phyloP scores from a whole-genome alignment of 257 asterid species.

The Agastache rugosa region DNA sequence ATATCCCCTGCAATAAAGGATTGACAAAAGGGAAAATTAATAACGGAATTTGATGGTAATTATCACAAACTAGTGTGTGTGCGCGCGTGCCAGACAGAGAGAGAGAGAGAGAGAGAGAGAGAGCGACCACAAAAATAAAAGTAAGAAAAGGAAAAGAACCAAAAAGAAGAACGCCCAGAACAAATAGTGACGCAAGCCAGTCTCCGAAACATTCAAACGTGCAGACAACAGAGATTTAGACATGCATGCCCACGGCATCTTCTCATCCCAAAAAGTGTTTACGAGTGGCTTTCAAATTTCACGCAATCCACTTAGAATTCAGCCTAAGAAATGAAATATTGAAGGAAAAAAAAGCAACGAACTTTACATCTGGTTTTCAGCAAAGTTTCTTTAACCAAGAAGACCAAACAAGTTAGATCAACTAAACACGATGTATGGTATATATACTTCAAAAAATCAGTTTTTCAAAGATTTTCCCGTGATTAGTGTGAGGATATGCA shows the following conservation, averaged over 20 bases:
- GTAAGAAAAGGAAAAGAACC: too few species aligned
- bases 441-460: background rate
- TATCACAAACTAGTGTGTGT: background rate
- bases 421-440: background rate
- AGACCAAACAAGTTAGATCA: background rate
- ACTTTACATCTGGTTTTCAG: background rate
- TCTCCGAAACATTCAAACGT: background rate
- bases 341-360: background rate
- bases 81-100: background rate
- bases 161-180: background rate
- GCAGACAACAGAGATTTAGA: background rate
- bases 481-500: background rate
- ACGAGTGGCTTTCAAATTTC: too few species aligned
- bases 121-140: background rate
- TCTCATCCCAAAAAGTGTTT: background rate
- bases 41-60: background rate
- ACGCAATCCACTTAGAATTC: background rate
- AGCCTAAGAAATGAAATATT: background rate
- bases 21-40: background rate
- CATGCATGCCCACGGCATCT: background rate
- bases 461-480: background rate
- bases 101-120: background rate
- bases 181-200: background rate
- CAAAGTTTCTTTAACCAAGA: background rate
- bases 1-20: conserved; percentile 59